Evolutionary conservation across 2,329 filamentous ascomycete genomes (phyloP), one percentile per base, ranked within the genome.

Genomic region (Fusarium anguioides): DNA sequence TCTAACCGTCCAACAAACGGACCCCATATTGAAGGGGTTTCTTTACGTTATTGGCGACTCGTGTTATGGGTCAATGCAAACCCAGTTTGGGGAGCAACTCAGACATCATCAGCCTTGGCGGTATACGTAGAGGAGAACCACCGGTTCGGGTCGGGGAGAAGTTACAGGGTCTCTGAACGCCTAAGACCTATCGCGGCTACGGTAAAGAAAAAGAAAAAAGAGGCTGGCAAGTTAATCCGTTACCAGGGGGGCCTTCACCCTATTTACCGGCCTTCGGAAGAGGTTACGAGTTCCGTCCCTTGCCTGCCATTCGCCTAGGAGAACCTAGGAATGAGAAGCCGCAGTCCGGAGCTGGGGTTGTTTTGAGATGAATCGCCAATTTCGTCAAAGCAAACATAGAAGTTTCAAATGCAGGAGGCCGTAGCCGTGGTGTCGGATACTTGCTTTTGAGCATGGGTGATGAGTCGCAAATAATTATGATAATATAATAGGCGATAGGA

Each of bases 91-190:
- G 44, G 7, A 37, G 39, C 42, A 51, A 47, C 35, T 51, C 50
- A 41, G 29, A 58, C 65, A 60, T 56, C 45, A 29, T 54, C 52
- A 56, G 27, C 37, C 53, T 52, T 64, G 46, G 59, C 24, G 17
- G 4, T 55, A 60, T 45, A 54, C 24, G 24, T 5, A 31, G 49
- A 64, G 44, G 39, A 50, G 63, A 71, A 68, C 69, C 69, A 44
- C 57, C 57, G 61, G 56, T 56, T 69, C 45, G 69, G 69, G 64
- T 69, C 69, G 51, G 66, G 65, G 60, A 46, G 31, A 46, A 42
- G 47, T 8, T 27, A 6, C 26, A 27, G 26, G 39, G 42, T 24
- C 29, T 39, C 14, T 40, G 39, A 31, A 45, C 41, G 44, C 40
- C 51, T 53, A 52, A 51, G 51, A 46, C 51, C 53, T 54, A 60